Evolutionary conservation across 352 stramenopile species (phyloP).

Genomic region (Globisporangium yorkense): DNA sequence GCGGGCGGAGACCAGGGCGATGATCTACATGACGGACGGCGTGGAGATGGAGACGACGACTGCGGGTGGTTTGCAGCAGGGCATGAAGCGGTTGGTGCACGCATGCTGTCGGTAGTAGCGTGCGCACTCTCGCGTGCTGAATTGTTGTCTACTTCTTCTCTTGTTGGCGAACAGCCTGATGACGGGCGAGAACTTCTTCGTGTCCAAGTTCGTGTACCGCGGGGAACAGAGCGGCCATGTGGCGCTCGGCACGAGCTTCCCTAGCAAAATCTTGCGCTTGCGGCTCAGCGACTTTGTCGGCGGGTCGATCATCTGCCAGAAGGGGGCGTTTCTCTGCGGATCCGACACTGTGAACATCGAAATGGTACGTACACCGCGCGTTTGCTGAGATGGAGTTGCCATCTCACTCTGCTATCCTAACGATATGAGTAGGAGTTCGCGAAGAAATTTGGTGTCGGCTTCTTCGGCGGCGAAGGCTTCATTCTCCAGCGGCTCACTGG

Average conservation of each 20-base stretch:
- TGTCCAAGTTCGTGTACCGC: slow-evolving; percentile 66
- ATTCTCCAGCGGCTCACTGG: slow-evolving; percentile 91
- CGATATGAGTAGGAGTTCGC: slow-evolving; percentile 68
- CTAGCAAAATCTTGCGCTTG: slow-evolving; percentile 89
- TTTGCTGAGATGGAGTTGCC: neutral
- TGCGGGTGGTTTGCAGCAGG: slow-evolving; percentile 85
- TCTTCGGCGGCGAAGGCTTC: slow-evolving; percentile 95
- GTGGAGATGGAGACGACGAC: slow-evolving; percentile 90
- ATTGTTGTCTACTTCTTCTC: neutral
- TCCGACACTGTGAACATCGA: slow-evolving; percentile 90
- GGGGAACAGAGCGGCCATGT: slow-evolving; percentile 69
- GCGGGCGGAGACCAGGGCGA: slow-evolving; percentile 89
- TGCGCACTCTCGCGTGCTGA: neutral
- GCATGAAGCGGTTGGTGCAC: slow-evolving; percentile 68
- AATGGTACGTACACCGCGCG: slow-evolving; percentile 46
- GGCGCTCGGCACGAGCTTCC: slow-evolving; percentile 86
- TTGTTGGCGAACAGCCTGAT: slow-evolving; percentile 33
- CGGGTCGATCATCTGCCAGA: slow-evolving; percentile 88
- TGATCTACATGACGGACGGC: slow-evolving; percentile 95
- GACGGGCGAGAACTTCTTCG: slow-evolving; percentile 80
- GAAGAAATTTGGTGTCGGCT: slow-evolving; percentile 85
- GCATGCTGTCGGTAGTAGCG: no score
- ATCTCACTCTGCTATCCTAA: no score
- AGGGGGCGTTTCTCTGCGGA: slow-evolving; percentile 89
- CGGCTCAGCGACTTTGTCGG: slow-evolving; percentile 82